phyloP scores from a whole-genome alignment of 2,329 filamentous ascomycete genomes.

The Phialocephala sp. region DNA sequence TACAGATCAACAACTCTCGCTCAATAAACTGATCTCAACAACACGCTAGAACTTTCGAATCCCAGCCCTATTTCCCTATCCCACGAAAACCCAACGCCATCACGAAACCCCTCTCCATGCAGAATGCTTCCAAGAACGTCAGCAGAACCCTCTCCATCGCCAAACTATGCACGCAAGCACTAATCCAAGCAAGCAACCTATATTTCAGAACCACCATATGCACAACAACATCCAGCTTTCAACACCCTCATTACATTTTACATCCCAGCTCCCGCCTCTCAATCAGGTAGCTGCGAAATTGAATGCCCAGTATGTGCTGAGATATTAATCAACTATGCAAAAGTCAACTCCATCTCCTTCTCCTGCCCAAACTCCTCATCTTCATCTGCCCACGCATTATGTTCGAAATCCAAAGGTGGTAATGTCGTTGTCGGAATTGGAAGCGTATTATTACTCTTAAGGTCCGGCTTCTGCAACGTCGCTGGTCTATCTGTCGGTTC shows the following conservation, averaged over 20 bases:
- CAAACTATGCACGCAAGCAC: slow-evolving; percentile 7
- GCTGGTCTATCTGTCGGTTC: slow-evolving; percentile 26
- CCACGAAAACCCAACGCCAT: slow-evolving; percentile 4
- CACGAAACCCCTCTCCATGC: slow-evolving; percentile 5
- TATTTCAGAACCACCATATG: background rate
- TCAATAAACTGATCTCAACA: background rate
- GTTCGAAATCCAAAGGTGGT: slow-evolving; percentile 42
- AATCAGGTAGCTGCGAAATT: background rate
- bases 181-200: slow-evolving; percentile 1
- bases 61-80: background rate
- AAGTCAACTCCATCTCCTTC: slow-evolving; percentile 80
- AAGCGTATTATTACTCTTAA: slow-evolving; percentile 54
- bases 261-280: slow-evolving; percentile 3
- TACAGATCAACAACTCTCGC: background rate
- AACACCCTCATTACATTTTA: background rate
- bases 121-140: background rate
- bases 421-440: slow-evolving; percentile 50
- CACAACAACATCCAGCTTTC: background rate
- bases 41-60: background rate
- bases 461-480: slow-evolving; percentile 45
- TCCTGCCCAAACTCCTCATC: slow-evolving; percentile 75
- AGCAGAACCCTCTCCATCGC: background rate
- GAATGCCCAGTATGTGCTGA: background rate
- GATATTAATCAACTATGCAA: slow-evolving; percentile 51
- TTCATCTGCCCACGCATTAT: slow-evolving; percentile 74